These are phyloP conservation scores for Panellus pusillus DNA, from an alignment of 768 basidiomycete genomes.

Conservation along the genomic window DNA sequence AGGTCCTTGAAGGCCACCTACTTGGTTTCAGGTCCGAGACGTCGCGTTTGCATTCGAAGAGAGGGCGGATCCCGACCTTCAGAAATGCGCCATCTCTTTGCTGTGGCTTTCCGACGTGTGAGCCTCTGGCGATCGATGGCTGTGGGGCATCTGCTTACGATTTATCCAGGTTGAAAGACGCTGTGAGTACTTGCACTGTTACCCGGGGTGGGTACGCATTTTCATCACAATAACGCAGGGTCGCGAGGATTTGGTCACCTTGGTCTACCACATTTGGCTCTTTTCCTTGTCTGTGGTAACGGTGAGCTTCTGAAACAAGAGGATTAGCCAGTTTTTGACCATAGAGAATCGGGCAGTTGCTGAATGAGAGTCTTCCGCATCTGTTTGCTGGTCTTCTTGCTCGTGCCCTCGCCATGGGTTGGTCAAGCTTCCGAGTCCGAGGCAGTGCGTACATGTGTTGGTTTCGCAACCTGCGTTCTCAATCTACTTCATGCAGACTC, in stretches of 20 bases:
- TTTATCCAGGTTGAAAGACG: conserved; percentile 34
- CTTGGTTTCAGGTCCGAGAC: conserved; percentile 11
- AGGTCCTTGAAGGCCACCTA: not conserved
- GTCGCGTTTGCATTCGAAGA: conserved; percentile 1
- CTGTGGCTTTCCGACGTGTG: conserved; percentile 48
- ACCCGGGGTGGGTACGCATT: not conserved
- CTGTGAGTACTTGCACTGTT: conserved; percentile 7
- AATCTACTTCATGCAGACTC: too few species aligned
- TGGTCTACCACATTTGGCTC: conserved; percentile 50
- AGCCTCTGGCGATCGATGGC: conserved; percentile 17
- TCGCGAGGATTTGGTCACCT: conserved; percentile 48
- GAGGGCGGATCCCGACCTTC: conserved; percentile 13
- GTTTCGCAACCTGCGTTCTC: too few species aligned
- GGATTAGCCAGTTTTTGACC: not conserved
- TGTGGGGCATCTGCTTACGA: not conserved
- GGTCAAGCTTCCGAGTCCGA: conserved; percentile 45
- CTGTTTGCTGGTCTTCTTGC: conserved; percentile 47
- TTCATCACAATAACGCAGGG: conserved; percentile 25
- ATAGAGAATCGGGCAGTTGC: conserved; percentile 32
- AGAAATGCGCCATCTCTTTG: conserved; percentile 42
- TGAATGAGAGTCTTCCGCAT: conserved; percentile 54
- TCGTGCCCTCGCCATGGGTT: conserved; percentile 46
- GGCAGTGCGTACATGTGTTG: conserved; percentile 16
- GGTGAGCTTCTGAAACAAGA: conserved; percentile 29
- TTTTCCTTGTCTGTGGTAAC: conserved; percentile 45